Evolutionary conservation across 2,329 filamentous ascomycete species (phyloP).

Genomic region (Sarocladium brachiariae): DNA sequence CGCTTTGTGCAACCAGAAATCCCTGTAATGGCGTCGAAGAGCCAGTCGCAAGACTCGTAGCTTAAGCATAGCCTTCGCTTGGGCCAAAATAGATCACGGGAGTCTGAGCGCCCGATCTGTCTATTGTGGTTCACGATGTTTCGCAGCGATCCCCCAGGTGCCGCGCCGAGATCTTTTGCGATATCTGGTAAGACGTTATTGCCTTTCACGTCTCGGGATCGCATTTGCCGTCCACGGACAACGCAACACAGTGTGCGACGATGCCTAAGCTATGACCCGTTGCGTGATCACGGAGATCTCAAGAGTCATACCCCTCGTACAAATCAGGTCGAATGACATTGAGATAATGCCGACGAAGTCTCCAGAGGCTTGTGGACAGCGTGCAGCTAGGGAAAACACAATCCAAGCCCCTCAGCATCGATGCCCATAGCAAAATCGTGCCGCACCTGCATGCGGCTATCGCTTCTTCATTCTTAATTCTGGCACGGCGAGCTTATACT

Average conservation of each 20-base stretch:
- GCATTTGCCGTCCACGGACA: background rate
- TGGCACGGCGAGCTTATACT: background rate
- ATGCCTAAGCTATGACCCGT: background rate
- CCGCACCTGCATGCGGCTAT: conserved; percentile 2
- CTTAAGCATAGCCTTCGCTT: background rate
- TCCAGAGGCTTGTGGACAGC: background rate
- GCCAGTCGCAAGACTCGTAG: background rate
- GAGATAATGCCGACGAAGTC: background rate
- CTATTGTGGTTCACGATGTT: background rate
- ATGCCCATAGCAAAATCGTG: background rate
- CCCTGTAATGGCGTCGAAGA: background rate
- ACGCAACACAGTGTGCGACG: conserved; percentile 2
- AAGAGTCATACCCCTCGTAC: background rate
- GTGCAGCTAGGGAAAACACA: background rate
- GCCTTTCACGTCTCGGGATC: conserved; percentile 5
- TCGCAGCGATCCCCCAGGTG: background rate
- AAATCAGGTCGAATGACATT: background rate
- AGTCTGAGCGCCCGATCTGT: conserved; percentile 4
- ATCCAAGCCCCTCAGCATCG: background rate
- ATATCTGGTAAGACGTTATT: background rate
- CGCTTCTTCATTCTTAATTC: background rate
- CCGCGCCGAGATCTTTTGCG: background rate
- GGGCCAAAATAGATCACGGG: background rate
- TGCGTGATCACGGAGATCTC: background rate
- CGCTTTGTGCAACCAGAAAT: background rate